A percentile compares a stretch with the other conserved stretches of the same genome.
Conservation (phyloP, 768 basidiomycete genomes). For the Termitomyces sp. region DNA sequence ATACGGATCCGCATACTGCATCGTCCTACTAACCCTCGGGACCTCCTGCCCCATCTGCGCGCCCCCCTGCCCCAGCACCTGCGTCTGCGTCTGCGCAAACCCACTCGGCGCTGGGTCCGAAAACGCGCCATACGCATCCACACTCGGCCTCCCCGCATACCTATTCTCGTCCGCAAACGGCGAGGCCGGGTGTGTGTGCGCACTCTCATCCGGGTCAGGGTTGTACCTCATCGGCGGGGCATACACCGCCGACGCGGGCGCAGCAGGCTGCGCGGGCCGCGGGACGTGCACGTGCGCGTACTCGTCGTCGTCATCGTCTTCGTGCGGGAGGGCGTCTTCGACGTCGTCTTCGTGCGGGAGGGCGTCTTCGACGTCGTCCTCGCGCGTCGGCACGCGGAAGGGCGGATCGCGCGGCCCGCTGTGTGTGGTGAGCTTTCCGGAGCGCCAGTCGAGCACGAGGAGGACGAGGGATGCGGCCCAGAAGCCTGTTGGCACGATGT, state of each 20-base stretch:
- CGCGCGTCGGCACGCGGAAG: conserved; percentile 50
- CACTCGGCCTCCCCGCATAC: conserved; percentile 51
- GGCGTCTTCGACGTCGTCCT: conserved; percentile 42
- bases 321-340: conserved; percentile 26
- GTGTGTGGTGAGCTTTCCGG: conserved; percentile 52
- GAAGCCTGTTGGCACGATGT: conserved; percentile 39
- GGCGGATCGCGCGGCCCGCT: conserved; percentile 61
- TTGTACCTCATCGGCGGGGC: conserved; percentile 6
- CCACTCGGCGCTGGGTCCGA: conserved; percentile 81
- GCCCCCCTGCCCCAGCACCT: neutral
- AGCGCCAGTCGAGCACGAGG: conserved; percentile 72
- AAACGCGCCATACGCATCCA: conserved; percentile 90
- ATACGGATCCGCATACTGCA: conserved; percentile 92
- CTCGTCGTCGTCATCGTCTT: conserved; percentile 27
- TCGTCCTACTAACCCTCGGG: conserved; percentile 75
- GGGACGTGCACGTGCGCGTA: conserved; percentile 51
- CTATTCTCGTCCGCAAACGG: conserved; percentile 53
- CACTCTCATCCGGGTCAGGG: neutral
- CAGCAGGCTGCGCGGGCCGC: conserved; percentile 21
- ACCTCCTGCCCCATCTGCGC: conserved; percentile 33
- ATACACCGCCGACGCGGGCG: conserved; percentile 13
- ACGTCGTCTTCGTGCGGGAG: conserved; percentile 17
- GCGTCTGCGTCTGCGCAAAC: conserved; percentile 28
- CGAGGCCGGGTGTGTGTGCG: neutral
- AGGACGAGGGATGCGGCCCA: conserved; percentile 70